A percentile compares a stretch with the other conserved stretches of the same genome.
phyloP scores from a whole-genome alignment of 345 rosid genomes.

The Rhizophora apiculata region DNA sequence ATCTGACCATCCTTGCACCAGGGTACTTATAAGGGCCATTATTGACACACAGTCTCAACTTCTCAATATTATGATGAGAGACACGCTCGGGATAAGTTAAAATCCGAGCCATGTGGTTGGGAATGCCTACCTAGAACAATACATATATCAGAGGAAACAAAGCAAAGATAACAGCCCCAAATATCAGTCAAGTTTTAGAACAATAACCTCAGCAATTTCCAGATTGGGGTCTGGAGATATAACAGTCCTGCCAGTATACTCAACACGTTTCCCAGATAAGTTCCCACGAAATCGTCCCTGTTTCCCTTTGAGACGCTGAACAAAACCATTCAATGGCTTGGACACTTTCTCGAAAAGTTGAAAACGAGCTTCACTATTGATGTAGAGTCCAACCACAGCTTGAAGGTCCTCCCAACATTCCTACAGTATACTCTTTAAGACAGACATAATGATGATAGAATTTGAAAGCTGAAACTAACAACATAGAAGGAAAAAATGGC shows the following conservation, averaged over 20 bases:
- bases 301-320: constrained; percentile 97
- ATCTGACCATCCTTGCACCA: constrained; percentile 76
- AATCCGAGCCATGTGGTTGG: constrained; percentile 87
- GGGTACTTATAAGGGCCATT: constrained; percentile 89
- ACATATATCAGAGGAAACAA: constrained; percentile 12
- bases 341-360: constrained; percentile 32
- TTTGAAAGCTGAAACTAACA: too few species aligned
- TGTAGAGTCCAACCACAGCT: constrained; percentile 70
- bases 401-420: constrained; percentile 76
- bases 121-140: constrained; percentile 69
- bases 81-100: constrained; percentile 90
- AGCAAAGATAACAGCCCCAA: constrained; percentile 3
- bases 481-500: background rate
- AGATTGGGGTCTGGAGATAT: constrained; percentile 99
- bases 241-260: constrained; percentile 95
- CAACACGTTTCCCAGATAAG: constrained; percentile 93
- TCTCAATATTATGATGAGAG: constrained; percentile 83
- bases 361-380: constrained; percentile 78
- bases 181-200: constrained; percentile 1
- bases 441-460: constrained; percentile 1
- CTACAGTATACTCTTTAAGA: constrained; percentile 39
- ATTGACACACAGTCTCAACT: constrained; percentile 83
- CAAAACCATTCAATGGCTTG: constrained; percentile 68
- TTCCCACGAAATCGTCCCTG: constrained; percentile 92
- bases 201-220: constrained; percentile 79